A percentile compares a stretch with the other conserved stretches of the same genome.
phyloP scores from a whole-genome alignment of 371 early-diverging fungal species.

The Mortierella sp. region DNA sequence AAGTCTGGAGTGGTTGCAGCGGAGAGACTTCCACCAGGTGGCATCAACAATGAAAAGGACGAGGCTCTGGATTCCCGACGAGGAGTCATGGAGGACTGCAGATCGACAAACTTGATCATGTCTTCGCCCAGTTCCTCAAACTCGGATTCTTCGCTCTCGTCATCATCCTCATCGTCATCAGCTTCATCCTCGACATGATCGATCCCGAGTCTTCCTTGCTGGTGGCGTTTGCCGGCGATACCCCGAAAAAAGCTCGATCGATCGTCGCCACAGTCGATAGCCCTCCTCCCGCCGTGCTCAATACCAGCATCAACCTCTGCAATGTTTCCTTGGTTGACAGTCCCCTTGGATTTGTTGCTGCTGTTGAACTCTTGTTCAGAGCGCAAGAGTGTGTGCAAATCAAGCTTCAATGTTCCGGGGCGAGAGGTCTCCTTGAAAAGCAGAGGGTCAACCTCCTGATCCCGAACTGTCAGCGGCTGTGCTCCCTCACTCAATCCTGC shows the following conservation, averaged over 20 bases:
- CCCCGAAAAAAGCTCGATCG: slow-evolving; percentile 20
- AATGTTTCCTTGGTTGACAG: slow-evolving; percentile 15
- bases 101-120: slow-evolving; percentile 54
- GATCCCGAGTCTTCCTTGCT: slow-evolving; percentile 6
- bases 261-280: slow-evolving; percentile 36
- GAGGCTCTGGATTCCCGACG: slow-evolving; percentile 35
- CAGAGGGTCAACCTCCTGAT: slow-evolving; percentile 12
- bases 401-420: slow-evolving; percentile 25
- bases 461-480: slow-evolving; percentile 15
- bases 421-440: slow-evolving; percentile 40
- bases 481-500: slow-evolving; percentile 21
- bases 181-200: slow-evolving; percentile 17
- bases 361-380: slow-evolving; percentile 25
- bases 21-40: slow-evolving; percentile 1
- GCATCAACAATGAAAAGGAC: slow-evolving; percentile 26
- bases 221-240: neutral
- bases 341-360: slow-evolving; percentile 11
- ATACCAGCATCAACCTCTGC: slow-evolving; percentile 16
- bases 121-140: slow-evolving; percentile 55
- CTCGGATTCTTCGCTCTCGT: slow-evolving; percentile 50
- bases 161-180: slow-evolving; percentile 26
- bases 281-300: slow-evolving; percentile 18
- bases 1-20: slow-evolving; percentile 29
- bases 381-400: slow-evolving; percentile 24
- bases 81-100: slow-evolving; percentile 35